Conservation (phyloP, 345 rosid species). For the Eucalyptus cladocalyx region DNA sequence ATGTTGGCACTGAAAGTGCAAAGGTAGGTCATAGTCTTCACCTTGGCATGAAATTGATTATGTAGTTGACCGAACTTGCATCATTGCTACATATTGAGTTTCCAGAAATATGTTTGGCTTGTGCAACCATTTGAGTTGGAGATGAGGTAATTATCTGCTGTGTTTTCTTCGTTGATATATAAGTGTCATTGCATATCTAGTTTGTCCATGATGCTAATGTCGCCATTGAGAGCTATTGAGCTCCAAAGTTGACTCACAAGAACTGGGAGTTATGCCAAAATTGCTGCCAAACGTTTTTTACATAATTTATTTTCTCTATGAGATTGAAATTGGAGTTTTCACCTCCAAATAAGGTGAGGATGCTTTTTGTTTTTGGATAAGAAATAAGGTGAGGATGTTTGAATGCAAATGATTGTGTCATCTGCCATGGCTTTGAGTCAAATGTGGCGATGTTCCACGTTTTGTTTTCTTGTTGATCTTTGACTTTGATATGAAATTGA, state of each 20-base stretch:
- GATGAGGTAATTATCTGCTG: neutral
- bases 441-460: rapidly evolving
- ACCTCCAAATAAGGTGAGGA: neutral
- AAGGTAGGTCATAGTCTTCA: neutral
- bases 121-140: neutral
- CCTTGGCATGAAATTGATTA: neutral
- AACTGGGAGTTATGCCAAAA: neutral
- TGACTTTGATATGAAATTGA: neutral
- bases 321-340: neutral
- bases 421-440: neutral
- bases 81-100: neutral
- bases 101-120: neutral
- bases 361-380: neutral
- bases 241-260: neutral
- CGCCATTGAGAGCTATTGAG: neutral
- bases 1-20: neutral
- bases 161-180: neutral
- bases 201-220: neutral
- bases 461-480: neutral
- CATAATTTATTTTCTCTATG: neutral
- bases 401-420: neutral
- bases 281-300: neutral
- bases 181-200: neutral
- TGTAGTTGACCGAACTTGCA: neutral
- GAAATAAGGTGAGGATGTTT: neutral